These are phyloP conservation scores for Trichoderma guizhouense DNA, from an alignment of 2,329 filamentous ascomycete species.

Conservation along the genomic window DNA sequence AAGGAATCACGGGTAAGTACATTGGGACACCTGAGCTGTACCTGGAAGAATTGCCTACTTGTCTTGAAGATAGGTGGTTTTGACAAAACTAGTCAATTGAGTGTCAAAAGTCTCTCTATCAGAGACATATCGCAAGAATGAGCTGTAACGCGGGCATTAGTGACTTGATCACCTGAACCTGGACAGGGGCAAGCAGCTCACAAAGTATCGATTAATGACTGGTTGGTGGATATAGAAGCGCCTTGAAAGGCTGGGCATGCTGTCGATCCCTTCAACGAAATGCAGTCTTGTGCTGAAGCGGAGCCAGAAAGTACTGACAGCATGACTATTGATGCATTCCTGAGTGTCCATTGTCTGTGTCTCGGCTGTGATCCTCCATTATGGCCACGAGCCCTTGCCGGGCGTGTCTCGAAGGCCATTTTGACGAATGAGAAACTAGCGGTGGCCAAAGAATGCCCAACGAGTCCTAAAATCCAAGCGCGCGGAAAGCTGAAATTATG, in stretches of 20 bases:
- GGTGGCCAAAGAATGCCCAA: not conserved
- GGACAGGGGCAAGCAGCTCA: constrained; percentile 52
- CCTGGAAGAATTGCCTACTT: constrained; percentile 60
- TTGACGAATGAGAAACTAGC: constrained; percentile 5
- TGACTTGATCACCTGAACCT: not conserved
- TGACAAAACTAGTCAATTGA: constrained; percentile 69
- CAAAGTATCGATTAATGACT: constrained; percentile 45
- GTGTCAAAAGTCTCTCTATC: constrained; percentile 73
- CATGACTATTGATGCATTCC: constrained; percentile 26
- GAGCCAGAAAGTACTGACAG: constrained; percentile 29
- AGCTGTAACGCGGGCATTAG: constrained; percentile 48
- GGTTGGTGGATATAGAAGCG: constrained; percentile 67
- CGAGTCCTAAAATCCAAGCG: not conserved
- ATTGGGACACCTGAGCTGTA: not conserved
- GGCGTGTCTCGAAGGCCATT: constrained; percentile 13
- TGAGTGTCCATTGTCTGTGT: constrained; percentile 23
- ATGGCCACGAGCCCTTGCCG: constrained; percentile 13
- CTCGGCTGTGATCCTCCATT: constrained; percentile 12
- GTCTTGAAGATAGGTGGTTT: constrained; percentile 67
- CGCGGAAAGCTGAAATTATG: not conserved
- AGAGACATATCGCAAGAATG: constrained; percentile 81
- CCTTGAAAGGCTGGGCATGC: constrained; percentile 69
- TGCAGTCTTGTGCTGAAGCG: constrained; percentile 47
- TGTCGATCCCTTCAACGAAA: constrained; percentile 68
- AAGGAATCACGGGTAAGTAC: not conserved